Conservation (phyloP, 768 basidiomycete genomes). For the Kwoniella sp. region DNA sequence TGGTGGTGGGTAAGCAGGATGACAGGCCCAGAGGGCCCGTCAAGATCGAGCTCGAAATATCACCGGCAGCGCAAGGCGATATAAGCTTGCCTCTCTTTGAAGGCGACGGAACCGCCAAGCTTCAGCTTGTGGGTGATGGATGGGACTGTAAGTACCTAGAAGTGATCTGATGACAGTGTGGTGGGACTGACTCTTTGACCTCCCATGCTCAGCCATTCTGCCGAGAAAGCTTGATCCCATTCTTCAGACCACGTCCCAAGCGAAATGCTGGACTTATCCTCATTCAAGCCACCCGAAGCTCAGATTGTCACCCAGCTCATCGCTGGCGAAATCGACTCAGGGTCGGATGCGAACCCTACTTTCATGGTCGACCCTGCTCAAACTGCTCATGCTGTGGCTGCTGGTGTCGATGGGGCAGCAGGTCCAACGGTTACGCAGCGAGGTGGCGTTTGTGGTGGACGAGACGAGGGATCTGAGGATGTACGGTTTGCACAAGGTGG, state of each 20-base stretch:
- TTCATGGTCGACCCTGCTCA: slow-evolving; percentile 28
- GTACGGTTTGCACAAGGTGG: slow-evolving; percentile 5
- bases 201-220: neutral
- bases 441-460: slow-evolving; percentile 33
- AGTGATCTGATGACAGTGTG: neutral
- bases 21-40: neutral
- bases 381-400: slow-evolving; percentile 32
- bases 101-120: slow-evolving; percentile 5
- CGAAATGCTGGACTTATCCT: neutral
- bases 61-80: neutral
- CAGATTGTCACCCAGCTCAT: neutral
- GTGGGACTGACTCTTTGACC: no score
- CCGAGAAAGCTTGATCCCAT: no score
- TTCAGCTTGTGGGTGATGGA: slow-evolving; percentile 17
- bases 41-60: slow-evolving; percentile 14
- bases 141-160: slow-evolving; percentile 21
- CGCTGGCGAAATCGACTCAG: neutral
- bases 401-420: slow-evolving; percentile 35
- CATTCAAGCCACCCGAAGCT: neutral
- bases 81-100: slow-evolving; percentile 15
- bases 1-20: neutral
- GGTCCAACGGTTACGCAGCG: slow-evolving; percentile 28
- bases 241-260: no score
- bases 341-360: slow-evolving; percentile 4
- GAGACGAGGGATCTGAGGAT: slow-evolving; percentile 32